Conservation (phyloP, 345 rosid species). For the Euphorbia tirucalli region DNA sequence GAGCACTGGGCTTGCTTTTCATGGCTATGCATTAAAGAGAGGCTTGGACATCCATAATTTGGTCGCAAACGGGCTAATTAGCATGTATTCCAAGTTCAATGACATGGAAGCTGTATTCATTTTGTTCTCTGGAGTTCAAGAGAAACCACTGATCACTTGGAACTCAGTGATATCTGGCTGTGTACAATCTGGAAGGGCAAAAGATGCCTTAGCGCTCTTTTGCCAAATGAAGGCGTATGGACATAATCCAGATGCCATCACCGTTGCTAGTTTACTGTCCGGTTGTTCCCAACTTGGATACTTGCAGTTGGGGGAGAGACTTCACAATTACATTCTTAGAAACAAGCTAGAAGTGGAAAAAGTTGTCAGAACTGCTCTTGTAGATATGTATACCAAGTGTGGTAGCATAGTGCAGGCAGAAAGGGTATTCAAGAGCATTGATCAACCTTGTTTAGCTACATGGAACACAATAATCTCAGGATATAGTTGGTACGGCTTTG, state of each 20-base stretch:
- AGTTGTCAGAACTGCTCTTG: slow-evolving; percentile 72
- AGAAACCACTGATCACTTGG: slow-evolving; percentile 64
- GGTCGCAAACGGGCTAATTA: slow-evolving; percentile 70
- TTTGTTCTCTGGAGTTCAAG: slow-evolving; percentile 48
- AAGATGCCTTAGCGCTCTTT: slow-evolving; percentile 49
- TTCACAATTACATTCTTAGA: slow-evolving; percentile 56
- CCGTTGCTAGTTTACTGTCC: slow-evolving; percentile 58
- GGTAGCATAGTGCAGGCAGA: slow-evolving; percentile 57
- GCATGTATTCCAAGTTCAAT: slow-evolving; percentile 60
- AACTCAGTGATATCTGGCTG: slow-evolving; percentile 81
- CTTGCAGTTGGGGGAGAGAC: slow-evolving; percentile 56
- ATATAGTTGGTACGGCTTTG: slow-evolving; percentile 62
- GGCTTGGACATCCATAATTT: slow-evolving; percentile 48
- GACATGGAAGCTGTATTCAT: slow-evolving; percentile 47
- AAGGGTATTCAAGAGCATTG: slow-evolving; percentile 49
- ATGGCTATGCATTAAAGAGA: slow-evolving; percentile 54
- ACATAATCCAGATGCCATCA: slow-evolving; percentile 53
- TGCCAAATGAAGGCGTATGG: slow-evolving; percentile 54
- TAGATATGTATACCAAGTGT: slow-evolving; percentile 81
- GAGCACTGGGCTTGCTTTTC: slow-evolving; percentile 51
- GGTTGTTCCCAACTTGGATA: slow-evolving; percentile 70
- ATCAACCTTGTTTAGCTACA: slow-evolving; percentile 55
- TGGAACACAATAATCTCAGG: slow-evolving; percentile 83
- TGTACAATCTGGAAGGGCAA: slow-evolving; percentile 60
- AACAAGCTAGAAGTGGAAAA: slow-evolving; percentile 51